Evolutionary conservation across 306 rosid species (phyloP), one percentile per base, ranked within the genome.

Genomic region (Cucurbita maxima): DNA sequence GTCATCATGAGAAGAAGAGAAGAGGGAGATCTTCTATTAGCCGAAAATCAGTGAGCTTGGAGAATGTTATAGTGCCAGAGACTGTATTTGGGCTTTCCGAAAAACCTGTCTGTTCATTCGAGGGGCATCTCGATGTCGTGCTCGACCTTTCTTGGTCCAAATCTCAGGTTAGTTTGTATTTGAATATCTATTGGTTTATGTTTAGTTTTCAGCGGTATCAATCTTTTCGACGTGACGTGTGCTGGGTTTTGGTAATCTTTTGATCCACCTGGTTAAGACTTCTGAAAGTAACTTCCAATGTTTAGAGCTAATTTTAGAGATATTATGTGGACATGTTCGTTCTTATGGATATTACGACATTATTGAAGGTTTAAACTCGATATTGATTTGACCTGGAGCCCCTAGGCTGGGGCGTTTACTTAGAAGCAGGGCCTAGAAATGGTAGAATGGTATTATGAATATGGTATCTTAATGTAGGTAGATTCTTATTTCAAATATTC

Each of bases 91-190:
- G 84, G 16, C 89, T 95, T 8, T 76, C 96, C n/a, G 99, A 95
- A 51, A 91, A 89, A 78, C 97, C 99, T 40, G 4, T 82, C 68
- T 95, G 85, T 84, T 91, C 99, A 74, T 89, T 95, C 53, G 82
- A 86, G 79, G 99, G 99, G 16, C 99, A 95, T 83, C 78, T 71
- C 1, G 73, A 88, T 82, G 99, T 86, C 77, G 99, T 95, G 76
- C 97, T 95, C 76, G 99, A 95, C 62, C 96, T 95, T 37, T 95
- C 99, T 4, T 95, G 99, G 99, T 95, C 99, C 82, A 95, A 91
- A 82, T 89, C 96, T 74, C 97, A 95, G 99, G 99, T 95, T 79
- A 81, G 87, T 81, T 79, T 75, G 79, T 67, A 6, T 63, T 69
- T 62, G 64, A 48, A 68, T 58, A 58, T 58, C 50, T 57, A 4